phyloP scores from a whole-genome alignment of 2,329 filamentous ascomycete genomes.

The Fusarium hainanense region DNA sequence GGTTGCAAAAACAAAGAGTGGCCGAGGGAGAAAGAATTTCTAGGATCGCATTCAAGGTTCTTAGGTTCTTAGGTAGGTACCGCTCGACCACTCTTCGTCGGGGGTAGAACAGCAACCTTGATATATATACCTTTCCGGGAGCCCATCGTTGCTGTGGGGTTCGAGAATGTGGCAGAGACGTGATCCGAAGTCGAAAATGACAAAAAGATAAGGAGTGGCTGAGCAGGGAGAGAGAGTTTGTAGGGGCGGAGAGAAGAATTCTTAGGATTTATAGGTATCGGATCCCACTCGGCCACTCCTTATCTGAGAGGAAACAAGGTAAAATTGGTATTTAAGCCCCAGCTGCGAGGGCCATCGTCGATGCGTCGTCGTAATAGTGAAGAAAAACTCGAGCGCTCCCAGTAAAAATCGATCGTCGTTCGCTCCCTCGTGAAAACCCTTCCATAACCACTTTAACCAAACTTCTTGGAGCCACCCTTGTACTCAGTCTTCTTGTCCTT shows the following conservation, averaged over 20 bases:
- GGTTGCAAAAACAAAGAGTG: conserved; percentile 18
- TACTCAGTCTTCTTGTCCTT: conserved; percentile 53
- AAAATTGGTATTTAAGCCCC: neutral
- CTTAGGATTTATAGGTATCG: neutral
- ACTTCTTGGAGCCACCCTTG: conserved; percentile 66
- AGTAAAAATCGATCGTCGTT: conserved; percentile 13
- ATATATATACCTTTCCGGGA: neutral
- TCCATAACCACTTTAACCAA: conserved; percentile 56
- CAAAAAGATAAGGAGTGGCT: conserved; percentile 7
- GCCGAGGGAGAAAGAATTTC: neutral
- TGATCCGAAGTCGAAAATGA: neutral
- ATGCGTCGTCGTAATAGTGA: neutral
- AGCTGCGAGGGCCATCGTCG: neutral
- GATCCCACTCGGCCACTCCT: neutral
- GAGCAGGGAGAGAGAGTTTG: neutral
- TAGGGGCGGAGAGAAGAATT: neutral
- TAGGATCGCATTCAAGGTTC: conserved; percentile 1
- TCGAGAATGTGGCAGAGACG: neutral
- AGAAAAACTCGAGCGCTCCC: conserved; percentile 5
- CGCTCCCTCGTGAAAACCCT: neutral
- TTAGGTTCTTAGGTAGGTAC: conserved; percentile 16
- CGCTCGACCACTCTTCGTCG: conserved; percentile 23
- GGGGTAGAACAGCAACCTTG: neutral
- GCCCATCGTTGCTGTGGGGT: neutral
- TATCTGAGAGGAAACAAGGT: neutral